Evolutionary conservation across 1,284 basidiomycete species (phyloP).

Genomic region (Heterobasidion occidentale): DNA sequence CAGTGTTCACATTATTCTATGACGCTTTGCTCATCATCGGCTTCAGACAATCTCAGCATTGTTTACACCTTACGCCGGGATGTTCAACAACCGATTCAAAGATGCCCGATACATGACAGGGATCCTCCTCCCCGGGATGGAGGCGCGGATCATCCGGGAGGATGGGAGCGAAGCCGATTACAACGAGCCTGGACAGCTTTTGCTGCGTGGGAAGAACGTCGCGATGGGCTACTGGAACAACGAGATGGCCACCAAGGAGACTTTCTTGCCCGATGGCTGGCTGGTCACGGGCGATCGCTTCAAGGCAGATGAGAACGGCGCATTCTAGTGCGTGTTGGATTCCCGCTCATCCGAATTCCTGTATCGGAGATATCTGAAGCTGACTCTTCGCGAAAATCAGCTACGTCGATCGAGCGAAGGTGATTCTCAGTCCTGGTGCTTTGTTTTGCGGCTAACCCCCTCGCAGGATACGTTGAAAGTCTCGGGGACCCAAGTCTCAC

Average conservation of each 20-base stretch:
- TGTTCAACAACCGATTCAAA: slow-evolving; percentile 34
- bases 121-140: slow-evolving; percentile 52
- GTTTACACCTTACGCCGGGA: slow-evolving; percentile 34
- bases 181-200: slow-evolving; percentile 61
- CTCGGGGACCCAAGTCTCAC: slow-evolving; percentile 68
- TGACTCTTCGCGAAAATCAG: slow-evolving; percentile 19
- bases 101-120: slow-evolving; percentile 41
- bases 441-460: background rate
- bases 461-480: slow-evolving; percentile 63
- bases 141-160: slow-evolving; percentile 52
- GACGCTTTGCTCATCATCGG: background rate
- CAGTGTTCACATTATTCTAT: slow-evolving; percentile 15
- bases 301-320: slow-evolving; percentile 46
- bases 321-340: slow-evolving; percentile 51
- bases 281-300: slow-evolving; percentile 66
- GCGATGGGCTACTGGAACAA: slow-evolving; percentile 67
- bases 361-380: background rate
- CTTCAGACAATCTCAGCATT: slow-evolving; percentile 50
- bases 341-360: background rate
- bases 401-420: slow-evolving; percentile 57
- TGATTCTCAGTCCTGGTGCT: slow-evolving; percentile 10
- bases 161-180: slow-evolving; percentile 48
- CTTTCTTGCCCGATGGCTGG: slow-evolving; percentile 61
- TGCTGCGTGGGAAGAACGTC: slow-evolving; percentile 44
- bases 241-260: slow-evolving; percentile 51